phyloP scores from a whole-genome alignment of 371 early-diverging fungal genomes.

The Syncephalastrum sp. region DNA sequence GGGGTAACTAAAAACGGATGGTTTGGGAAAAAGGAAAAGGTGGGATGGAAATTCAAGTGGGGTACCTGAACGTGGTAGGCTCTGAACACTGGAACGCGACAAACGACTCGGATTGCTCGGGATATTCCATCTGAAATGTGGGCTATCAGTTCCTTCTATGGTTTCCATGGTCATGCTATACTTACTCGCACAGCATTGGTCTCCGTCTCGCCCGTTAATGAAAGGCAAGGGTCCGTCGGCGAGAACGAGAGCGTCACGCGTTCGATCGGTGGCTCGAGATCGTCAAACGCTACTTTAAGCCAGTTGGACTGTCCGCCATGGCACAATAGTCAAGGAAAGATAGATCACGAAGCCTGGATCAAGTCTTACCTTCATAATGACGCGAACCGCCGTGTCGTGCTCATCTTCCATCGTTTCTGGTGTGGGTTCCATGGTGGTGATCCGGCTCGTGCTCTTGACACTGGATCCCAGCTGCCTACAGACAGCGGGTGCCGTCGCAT shows the following conservation, averaged over 20 bases:
- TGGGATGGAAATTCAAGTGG: not conserved
- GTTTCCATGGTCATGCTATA: too few relatives aligned
- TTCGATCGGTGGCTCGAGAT: conserved; percentile 29
- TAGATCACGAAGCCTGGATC: not conserved
- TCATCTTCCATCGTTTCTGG: conserved; percentile 18
- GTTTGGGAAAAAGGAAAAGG: not conserved
- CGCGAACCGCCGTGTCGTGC: too few relatives aligned
- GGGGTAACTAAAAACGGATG: conserved; percentile 27
- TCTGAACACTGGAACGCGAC: conserved; percentile 26
- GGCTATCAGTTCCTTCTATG: not conserved
- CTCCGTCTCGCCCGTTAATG: conserved; percentile 23
- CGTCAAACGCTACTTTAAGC: conserved; percentile 31
- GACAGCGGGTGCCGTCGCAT: conserved; percentile 12
- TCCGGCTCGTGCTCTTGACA: conserved; percentile 16
- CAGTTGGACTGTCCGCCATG: conserved; percentile 17
- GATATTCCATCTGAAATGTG: conserved; percentile 26
- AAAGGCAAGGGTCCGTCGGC: conserved; percentile 28
- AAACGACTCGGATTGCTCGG: conserved; percentile 33
- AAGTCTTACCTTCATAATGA: not conserved
- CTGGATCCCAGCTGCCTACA: conserved; percentile 16
- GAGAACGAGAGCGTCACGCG: conserved; percentile 29
- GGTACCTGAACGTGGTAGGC: conserved; percentile 29
- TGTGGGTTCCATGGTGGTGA: conserved; percentile 35
- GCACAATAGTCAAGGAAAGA: not conserved
- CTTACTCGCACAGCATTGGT: conserved; percentile 1